Evolutionary conservation across 495 filamentous ascomycete species (phyloP).

Genomic region (Oleoguttula mirabilis): DNA sequence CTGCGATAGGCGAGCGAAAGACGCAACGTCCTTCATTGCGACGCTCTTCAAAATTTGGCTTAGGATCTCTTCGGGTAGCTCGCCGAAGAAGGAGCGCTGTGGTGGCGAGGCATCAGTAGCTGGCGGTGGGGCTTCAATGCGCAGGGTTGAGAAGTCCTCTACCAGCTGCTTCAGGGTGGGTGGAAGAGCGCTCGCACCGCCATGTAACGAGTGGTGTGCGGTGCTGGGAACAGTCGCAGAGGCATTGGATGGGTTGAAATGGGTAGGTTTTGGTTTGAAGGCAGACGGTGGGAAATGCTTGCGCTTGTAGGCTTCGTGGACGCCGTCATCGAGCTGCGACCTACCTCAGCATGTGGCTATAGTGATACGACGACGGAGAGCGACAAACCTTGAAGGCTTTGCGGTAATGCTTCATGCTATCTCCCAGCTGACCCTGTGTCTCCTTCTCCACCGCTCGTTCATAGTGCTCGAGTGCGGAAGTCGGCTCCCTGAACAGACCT

Average conservation of each 20-base stretch:
- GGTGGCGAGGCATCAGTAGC: constrained; percentile 51
- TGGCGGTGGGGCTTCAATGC: constrained; percentile 48
- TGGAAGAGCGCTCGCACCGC: constrained; percentile 22
- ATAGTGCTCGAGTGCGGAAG: constrained; percentile 82
- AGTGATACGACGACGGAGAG: background rate
- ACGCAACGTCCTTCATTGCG: constrained; percentile 63
- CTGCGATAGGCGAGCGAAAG: constrained; percentile 62
- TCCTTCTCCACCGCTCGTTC: constrained; percentile 87
- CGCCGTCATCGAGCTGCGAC: constrained; percentile 60
- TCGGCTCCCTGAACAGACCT: constrained; percentile 40
- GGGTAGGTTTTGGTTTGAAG: constrained; percentile 41
- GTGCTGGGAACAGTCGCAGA: constrained; percentile 42
- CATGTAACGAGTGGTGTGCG: constrained; percentile 48
- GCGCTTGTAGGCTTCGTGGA: constrained; percentile 74
- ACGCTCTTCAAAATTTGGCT: constrained; percentile 58
- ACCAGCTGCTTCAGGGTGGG: constrained; percentile 56
- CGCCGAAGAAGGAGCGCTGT: constrained; percentile 65
- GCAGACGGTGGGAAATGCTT: constrained; percentile 71
- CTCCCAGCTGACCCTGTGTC: constrained; percentile 68
- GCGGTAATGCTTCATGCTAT: constrained; percentile 79
- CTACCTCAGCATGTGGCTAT: constrained; percentile 5
- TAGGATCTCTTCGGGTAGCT: constrained; percentile 71
- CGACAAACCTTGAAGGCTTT: constrained; percentile 66
- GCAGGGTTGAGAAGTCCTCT: constrained; percentile 52
- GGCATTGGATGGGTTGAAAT: constrained; percentile 43